Percentiles rank a stretch among this genome's conserved stretches.
Evolutionary conservation across 441 rosid genomes (phyloP).

Genomic region (Populus trichocarpa): DNA sequence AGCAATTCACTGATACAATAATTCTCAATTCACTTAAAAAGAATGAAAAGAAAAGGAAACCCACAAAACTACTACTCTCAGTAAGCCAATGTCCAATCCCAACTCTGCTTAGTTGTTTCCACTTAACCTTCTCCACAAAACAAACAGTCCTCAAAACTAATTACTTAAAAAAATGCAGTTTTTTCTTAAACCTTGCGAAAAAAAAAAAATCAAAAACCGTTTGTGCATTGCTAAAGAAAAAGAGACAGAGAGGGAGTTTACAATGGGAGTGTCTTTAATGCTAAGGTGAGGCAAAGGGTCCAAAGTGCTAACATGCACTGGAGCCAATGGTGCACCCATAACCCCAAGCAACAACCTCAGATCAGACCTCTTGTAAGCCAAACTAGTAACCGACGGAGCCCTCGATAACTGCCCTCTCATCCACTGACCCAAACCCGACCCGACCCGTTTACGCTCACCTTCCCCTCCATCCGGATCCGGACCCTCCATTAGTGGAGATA

Average conservation of each 20-base stretch:
- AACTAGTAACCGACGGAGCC: conserved; percentile 47
- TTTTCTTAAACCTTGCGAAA: background rate
- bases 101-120: background rate
- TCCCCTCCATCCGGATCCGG: conserved; percentile 69
- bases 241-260: conserved; percentile 28
- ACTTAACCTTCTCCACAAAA: background rate
- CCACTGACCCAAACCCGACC: conserved; percentile 77
- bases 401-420: conserved; percentile 66
- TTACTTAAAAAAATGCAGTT: background rate
- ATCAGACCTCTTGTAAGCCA: conserved; percentile 56
- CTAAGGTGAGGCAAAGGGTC: conserved; percentile 83
- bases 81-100: background rate
- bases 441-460: conserved; percentile 46
- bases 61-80: no score
- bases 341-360: conserved; percentile 74
- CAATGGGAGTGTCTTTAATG: conserved; percentile 78
- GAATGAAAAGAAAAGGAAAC: no score
- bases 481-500: conserved; percentile 69
- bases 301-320: conserved; percentile 58
- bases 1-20: background rate
- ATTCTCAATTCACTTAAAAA: background rate
- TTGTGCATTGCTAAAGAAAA: background rate
- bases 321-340: conserved; percentile 86
- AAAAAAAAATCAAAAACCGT: background rate
- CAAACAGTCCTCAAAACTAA: background rate